Evolutionary conservation across 2,329 filamentous ascomycete species (phyloP), one percentile per base, ranked within the genome.

Genomic region (Diaporthe vexans): DNA sequence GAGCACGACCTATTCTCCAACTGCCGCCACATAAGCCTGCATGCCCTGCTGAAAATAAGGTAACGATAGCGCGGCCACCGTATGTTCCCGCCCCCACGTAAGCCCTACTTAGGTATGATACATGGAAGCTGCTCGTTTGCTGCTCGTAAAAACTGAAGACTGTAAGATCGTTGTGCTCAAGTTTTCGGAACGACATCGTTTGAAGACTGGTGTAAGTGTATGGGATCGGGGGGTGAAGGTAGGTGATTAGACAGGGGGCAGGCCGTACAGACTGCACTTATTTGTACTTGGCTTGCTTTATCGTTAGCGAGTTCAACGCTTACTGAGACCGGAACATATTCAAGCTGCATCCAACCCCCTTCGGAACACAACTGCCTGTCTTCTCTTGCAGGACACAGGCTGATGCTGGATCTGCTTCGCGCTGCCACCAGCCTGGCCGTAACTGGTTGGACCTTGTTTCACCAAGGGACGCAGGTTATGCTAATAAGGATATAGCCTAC

Each of bases 181-280:
- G 79, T 52, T 88, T 87, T 73, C 86, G 86, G 79, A 86, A 88
- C 76, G 84, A 82, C 87, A 88, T 87, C 33, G 71, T 80, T 76
- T 33, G 24, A 33, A 33, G 6, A 0, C 19, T 65, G 19, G 2
- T 5, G 40, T 29, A 48, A 13, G 37, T 58, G 9, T 26, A 19
- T 40, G 33, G 40, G 26, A 26, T 11, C 9, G 4, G 9, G 24
- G 7, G 59, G 9, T 19, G 4, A 3, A 10, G 17, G 4, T 17
- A 15, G 17, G 58, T 33, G 15, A 7, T 46, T 8, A 24, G 26
- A 3, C 29, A 33, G 29, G 29, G 4, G 29, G 29, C 29, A 33
- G 29, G 4, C 29, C 29, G 43, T 5, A 26, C 8, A 13, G 40
- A 8, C 11, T 19, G 40, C 21, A 24, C 9, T 17, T 29, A 48